Conservation (phyloP, 495 filamentous ascomycete species). For the Tetracladium setigerum region DNA sequence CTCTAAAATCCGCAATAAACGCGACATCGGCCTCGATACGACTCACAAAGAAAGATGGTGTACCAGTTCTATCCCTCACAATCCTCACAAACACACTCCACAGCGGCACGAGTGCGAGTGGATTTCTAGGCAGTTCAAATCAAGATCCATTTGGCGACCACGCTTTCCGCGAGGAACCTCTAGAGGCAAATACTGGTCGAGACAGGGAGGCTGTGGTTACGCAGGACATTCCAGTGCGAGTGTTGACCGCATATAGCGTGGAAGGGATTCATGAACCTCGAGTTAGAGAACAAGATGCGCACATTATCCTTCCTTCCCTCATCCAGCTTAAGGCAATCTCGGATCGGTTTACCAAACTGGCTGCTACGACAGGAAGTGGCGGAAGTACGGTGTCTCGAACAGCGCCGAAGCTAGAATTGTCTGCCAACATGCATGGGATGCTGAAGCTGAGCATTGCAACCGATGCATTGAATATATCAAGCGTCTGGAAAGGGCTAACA, state of each 20-base stretch:
- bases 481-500: conserved; percentile 69
- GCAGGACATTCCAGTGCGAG: conserved; percentile 92
- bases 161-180: conserved; percentile 38
- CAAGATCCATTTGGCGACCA: conserved; percentile 28
- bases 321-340: conserved; percentile 82
- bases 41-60: conserved; percentile 82
- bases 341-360: conserved; percentile 85
- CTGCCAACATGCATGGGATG: conserved; percentile 87
- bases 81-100: conserved; percentile 56
- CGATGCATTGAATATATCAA: conserved; percentile 73
- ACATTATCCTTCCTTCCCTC: conserved; percentile 81
- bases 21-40: conserved; percentile 74
- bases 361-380: conserved; percentile 28
- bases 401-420: conserved; percentile 64
- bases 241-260: conserved; percentile 71
- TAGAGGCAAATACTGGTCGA: conserved; percentile 40
- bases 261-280: conserved; percentile 83
- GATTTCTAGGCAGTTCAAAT: conserved; percentile 22
- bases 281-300: conserved; percentile 86
- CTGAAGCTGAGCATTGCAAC: conserved; percentile 67
- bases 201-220: conserved; percentile 83
- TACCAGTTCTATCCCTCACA: conserved; percentile 78
- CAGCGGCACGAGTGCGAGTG: conserved; percentile 20
- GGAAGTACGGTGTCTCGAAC: conserved; percentile 23
- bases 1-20: conserved; percentile 74